Evolutionary conservation across 2,329 filamentous ascomycete species (phyloP), one percentile per base, ranked within the genome.

Genomic region (Arthrobotrys entomopaga): DNA sequence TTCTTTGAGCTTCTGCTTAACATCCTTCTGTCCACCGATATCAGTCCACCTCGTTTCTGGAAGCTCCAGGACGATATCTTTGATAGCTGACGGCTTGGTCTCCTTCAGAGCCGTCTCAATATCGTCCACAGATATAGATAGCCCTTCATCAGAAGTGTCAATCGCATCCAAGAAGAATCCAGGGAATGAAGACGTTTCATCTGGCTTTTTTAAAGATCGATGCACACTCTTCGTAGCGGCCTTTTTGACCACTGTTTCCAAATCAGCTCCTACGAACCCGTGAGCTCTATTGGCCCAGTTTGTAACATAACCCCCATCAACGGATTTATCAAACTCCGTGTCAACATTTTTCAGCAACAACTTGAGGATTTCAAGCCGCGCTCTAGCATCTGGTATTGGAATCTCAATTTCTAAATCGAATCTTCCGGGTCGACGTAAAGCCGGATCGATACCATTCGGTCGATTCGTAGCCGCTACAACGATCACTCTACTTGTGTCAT

Each of bases 61-160:
- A 5, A 87, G 87, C 78, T 90, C 88, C 22, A 90, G 81, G 79
- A 90, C 87, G 29, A 89, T 85, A 77, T 89, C 88, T 75, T 87
- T 85, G 81, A 90, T 87, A 0, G 88, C 88, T 1, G 87, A 88
- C 0, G 88, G 88, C 13, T 85, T 84, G n/a, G 88, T 84, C 69
- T 85, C 82, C 60, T 84, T 83, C 34, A 89, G 81, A 0, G 88
- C 87, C 4, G 79, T 76, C 54, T 84, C 82, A 60, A 86, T 84
- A 76, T 87, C 84, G n/a, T 81, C 78, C 19, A 57, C 58, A 10
- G 70, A 74, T 48, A 74, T 63, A 13, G 70, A 74, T 19, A 74
- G 53, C 4, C 50, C 38, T 7, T n/a, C 53, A 16, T 74, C 57
- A 19, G 43, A 29, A 15, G 38, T 52, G 20, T 74, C 70, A 16